Conservation (phyloP, 306 rosid genomes). For the Begonia loranthoides region DNA sequence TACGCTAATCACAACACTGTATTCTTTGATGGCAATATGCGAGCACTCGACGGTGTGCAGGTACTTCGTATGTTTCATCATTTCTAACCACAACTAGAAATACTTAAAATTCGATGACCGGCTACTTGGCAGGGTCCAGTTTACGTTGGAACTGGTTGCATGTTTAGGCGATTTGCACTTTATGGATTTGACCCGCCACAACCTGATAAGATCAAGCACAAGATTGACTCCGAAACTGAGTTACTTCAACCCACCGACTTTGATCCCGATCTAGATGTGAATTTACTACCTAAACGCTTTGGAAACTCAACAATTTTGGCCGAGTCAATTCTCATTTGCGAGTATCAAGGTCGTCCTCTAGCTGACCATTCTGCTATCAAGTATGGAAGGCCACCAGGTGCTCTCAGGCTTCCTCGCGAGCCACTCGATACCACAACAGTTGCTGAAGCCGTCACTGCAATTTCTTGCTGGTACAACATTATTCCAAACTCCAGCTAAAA, state of each 20-base stretch:
- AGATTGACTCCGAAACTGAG: constrained; percentile 16
- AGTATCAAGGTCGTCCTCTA: constrained; percentile 72
- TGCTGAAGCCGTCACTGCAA: constrained; percentile 72
- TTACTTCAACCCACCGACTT: constrained; percentile 35
- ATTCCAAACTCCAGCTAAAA: neutral
- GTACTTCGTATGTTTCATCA: constrained; percentile 4
- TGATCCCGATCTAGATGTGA: constrained; percentile 53
- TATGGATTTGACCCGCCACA: constrained; percentile 77
- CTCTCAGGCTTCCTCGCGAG: constrained; percentile 51
- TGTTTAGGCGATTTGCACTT: constrained; percentile 75
- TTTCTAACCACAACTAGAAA: neutral
- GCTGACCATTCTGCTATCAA: constrained; percentile 67
- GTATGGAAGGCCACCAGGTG: constrained; percentile 68
- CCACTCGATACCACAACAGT: constrained; percentile 70
- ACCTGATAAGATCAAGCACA: constrained; percentile 9
- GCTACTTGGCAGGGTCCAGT: constrained; percentile 42
- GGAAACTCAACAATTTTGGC: constrained; percentile 68
- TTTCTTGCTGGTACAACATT: constrained; percentile 69
- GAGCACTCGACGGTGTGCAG: constrained; percentile 38
- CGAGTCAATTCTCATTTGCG: constrained; percentile 47
- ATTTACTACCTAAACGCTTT: constrained; percentile 62
- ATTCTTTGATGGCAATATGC: constrained; percentile 65
- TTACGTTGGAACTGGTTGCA: constrained; percentile 84
- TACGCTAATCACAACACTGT: constrained; percentile 90
- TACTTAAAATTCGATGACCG: neutral